Base-by-base conservation (phyloP, 305 asterid species). In the Solanum hybrid region DNA sequence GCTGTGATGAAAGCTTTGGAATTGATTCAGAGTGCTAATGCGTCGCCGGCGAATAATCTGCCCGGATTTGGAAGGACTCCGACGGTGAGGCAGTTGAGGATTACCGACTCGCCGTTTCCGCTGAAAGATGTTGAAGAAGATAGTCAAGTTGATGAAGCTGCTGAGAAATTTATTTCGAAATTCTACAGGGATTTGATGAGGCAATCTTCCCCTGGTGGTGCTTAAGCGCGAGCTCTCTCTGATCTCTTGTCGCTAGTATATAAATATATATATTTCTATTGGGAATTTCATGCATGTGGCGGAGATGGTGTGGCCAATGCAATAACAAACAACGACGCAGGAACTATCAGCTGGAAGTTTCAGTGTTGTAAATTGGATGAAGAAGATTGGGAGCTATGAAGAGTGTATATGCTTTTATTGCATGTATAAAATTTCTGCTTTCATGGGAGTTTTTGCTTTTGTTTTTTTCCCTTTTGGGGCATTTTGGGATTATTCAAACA, bases 41-140 rank as follows among this genome's bases (percentile, higher is more conserved):
- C 81, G 12, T 88, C 93, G 22, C 92, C 91, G 88, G 94, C 95
- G 76, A 95, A 95, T 33, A 93, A 93, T 13, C 91, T 95, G 10
- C 95, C 97, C 0, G 95, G 97, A 29, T 95, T 95, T 79, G 95
- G 95, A 51, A 91, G 91, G 90, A 94, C 92, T 7, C 98, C 98
- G 27, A 7, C 90, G 93, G 98, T 92, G 92, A 93, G 97, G 94
- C 96, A 95, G 92, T 89, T 96, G 92, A 93, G 97, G 94, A 89
- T 96, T 6, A 95, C 97, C 1, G 98, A 96, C 75, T 96, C 98
- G 1, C 98, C 98, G 6, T 95, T 91, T 73, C 98, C 97, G 24
- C 29, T 92, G 83, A 91, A 88, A 31, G 92, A 91, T 6, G 12
- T 10, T 37, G 95, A 89, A 4, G 95, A 79, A 17, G 93, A 91